Percentiles rank a stretch among this genome's conserved stretches.
Evolutionary conservation across 2,329 filamentous ascomycete genomes (phyloP).

Genomic region (Aspergillus fructus): DNA sequence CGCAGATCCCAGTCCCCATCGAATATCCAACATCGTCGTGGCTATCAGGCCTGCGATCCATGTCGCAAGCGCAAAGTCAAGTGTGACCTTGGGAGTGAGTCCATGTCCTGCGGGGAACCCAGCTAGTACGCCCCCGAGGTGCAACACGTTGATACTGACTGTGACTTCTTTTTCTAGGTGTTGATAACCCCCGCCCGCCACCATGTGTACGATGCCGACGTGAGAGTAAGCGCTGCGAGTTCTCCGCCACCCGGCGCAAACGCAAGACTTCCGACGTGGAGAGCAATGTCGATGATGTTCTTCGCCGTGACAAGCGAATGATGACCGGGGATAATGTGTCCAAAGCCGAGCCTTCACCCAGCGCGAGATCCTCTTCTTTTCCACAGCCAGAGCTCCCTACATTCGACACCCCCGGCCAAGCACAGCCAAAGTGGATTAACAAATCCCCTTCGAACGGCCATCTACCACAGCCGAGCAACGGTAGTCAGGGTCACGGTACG

Average conservation of each 20-base stretch:
- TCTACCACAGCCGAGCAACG: slow-evolving; percentile 17
- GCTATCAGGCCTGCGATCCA: slow-evolving; percentile 51
- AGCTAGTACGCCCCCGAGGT: neutral
- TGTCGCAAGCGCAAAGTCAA: slow-evolving; percentile 52
- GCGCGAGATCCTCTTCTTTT: slow-evolving; percentile 27
- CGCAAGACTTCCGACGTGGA: slow-evolving; percentile 64
- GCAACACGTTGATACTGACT: slow-evolving; percentile 1
- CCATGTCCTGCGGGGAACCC: slow-evolving; percentile 3
- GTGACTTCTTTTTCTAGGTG: slow-evolving; percentile 42
- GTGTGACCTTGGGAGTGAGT: slow-evolving; percentile 49
- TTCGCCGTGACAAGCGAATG: slow-evolving; percentile 52
- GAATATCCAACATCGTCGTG: slow-evolving; percentile 42
- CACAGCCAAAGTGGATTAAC: slow-evolving; percentile 31
- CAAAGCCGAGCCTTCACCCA: slow-evolving; percentile 23
- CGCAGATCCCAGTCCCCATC: slow-evolving; percentile 34
- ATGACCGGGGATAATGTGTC: slow-evolving; percentile 47
- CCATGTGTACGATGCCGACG: slow-evolving; percentile 91
- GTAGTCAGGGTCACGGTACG: slow-evolving; percentile 28
- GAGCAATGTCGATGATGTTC: slow-evolving; percentile 41
- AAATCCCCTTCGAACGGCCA: slow-evolving; percentile 22
- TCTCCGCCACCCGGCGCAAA: slow-evolving; percentile 91
- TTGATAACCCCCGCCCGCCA: slow-evolving; percentile 91
- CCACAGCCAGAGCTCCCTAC: slow-evolving; percentile 20
- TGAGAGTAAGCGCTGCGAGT: slow-evolving; percentile 96
- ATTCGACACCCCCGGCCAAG: slow-evolving; percentile 7